Base-by-base conservation (phyloP, 1,284 basidiomycete species). In the Ganoderma lucidum region DNA sequence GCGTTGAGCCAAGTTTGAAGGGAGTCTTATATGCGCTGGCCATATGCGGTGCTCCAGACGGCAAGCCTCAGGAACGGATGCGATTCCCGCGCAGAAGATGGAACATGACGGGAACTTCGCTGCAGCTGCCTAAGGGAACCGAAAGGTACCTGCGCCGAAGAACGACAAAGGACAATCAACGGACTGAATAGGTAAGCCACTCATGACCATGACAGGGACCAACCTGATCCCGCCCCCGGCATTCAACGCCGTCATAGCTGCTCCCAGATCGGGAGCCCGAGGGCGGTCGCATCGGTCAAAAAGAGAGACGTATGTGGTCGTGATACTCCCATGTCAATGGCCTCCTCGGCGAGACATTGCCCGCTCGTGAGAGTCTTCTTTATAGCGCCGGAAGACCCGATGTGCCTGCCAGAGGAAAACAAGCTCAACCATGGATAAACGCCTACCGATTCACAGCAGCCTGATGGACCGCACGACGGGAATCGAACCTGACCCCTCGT, bases 311-410 rank as follows among this genome's bases (percentile, higher is more conserved):
- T 6, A 6, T 56, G 32, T 32, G 53, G 53, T 10, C 53, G 17
- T 56, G 53, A 56, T 32, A 32, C 32, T 56, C 53, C 53, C 53
- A 56, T 56, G 53, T 35, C 53, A 35, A 56, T 35, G 53, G 53
- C 53, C 28, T 56, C 53, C 53, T 56, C 53, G 53, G 28, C 32
- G 53, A 35, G 17, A 12, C 28, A 56, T 56, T 35, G 14, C 53
- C 53, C 53, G 32, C 15, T 28, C 17, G 53, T 35, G 48, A 28
- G 48, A 53, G 48, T 23, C 48, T 53, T 53, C 48, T 30, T 53
- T 53, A 30, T 9, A 53, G 48, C 48, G 23, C 48, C 23, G 48
- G 48, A 53, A 53, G 12, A 53, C 48, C 12, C 48, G 48, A 53
- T 10, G 48, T 53, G 12, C 48, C 48, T 51, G 48, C 23, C 48